Conservation (phyloP, 257 asterid genomes). For the Cynanchum wilfordii region DNA sequence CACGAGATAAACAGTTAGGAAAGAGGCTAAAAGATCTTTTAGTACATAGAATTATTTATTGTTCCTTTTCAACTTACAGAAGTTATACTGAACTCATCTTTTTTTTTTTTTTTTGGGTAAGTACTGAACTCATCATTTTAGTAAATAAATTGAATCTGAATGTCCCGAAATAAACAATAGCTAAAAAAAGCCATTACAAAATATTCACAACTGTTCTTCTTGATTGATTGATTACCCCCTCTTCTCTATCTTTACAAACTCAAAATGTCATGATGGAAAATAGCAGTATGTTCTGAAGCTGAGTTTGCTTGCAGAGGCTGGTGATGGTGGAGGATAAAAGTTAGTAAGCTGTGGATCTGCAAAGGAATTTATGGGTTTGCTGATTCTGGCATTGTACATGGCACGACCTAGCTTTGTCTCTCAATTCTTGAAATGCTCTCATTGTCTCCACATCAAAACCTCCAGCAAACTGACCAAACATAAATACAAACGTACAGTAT, state of each 20-base stretch:
- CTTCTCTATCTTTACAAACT: background rate
- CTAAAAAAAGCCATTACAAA: background rate
- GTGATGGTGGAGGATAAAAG: background rate
- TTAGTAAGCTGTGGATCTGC: slow-evolving; percentile 19
- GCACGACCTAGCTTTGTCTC: slow-evolving; percentile 74
- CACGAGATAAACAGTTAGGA: background rate
- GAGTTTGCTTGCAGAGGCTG: slow-evolving; percentile 5
- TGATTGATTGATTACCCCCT: background rate
- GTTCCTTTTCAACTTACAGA: background rate
- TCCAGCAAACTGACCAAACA: slow-evolving; percentile 73
- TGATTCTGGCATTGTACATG: slow-evolving; percentile 58
- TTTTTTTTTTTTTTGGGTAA: too few relatives aligned
- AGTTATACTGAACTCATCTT: too few relatives aligned
- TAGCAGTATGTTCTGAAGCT: slow-evolving; percentile 6
- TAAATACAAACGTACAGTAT: too few relatives aligned
- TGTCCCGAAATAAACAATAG: slow-evolving; percentile 2
- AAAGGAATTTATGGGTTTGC: slow-evolving; percentile 49
- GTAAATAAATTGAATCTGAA: background rate
- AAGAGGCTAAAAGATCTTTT: too few relatives aligned
- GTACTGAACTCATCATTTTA: background rate
- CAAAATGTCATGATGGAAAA: background rate
- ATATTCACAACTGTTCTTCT: slow-evolving; percentile 4
- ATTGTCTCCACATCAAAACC: slow-evolving; percentile 96
- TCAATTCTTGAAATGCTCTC: slow-evolving; percentile 85
- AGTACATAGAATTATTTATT: too few relatives aligned